phyloP scores from a whole-genome alignment of 345 rosid species.

The Geranium brycei region DNA sequence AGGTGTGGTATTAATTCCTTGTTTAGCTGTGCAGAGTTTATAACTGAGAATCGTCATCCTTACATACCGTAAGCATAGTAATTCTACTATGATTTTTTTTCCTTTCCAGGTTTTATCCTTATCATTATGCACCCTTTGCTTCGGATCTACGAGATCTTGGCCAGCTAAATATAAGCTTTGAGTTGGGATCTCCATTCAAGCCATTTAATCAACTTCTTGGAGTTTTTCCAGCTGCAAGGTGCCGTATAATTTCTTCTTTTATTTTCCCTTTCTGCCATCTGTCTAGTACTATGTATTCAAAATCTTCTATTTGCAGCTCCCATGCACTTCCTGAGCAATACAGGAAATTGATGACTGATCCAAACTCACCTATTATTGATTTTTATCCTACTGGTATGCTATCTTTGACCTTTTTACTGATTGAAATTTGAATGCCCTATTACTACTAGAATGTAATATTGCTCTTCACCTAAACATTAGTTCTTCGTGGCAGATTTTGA shows the following conservation, averaged over 20 bases:
- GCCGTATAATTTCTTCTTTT: conserved; percentile 4
- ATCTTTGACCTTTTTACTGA: conserved; percentile 8
- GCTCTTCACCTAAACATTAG: not conserved
- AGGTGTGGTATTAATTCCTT: too few species aligned
- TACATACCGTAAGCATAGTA: too few species aligned
- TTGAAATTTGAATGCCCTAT: too few species aligned
- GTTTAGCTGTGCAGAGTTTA: not conserved
- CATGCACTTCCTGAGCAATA: conserved; percentile 85
- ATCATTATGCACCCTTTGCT: conserved; percentile 97
- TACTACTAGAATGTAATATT: not conserved
- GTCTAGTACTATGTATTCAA: conserved; percentile 12
- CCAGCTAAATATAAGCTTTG: conserved; percentile 51
- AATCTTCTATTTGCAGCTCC: conserved; percentile 36
- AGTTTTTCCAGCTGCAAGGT: conserved; percentile 97
- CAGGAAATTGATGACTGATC: conserved; percentile 76
- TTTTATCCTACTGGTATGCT: conserved; percentile 72
- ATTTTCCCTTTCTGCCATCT: not conserved
- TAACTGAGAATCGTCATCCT: not conserved
- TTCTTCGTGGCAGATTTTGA: conserved; percentile 51
- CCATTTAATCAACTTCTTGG: conserved; percentile 92
- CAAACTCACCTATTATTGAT: conserved; percentile 67
- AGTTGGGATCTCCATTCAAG: conserved; percentile 70
- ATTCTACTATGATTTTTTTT: too few species aligned
- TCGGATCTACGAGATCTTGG: conserved; percentile 79
- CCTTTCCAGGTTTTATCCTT: conserved; percentile 79